Base-by-base conservation (phyloP, 169 alveolate genomes). In the Eimeria mitis region DNA sequence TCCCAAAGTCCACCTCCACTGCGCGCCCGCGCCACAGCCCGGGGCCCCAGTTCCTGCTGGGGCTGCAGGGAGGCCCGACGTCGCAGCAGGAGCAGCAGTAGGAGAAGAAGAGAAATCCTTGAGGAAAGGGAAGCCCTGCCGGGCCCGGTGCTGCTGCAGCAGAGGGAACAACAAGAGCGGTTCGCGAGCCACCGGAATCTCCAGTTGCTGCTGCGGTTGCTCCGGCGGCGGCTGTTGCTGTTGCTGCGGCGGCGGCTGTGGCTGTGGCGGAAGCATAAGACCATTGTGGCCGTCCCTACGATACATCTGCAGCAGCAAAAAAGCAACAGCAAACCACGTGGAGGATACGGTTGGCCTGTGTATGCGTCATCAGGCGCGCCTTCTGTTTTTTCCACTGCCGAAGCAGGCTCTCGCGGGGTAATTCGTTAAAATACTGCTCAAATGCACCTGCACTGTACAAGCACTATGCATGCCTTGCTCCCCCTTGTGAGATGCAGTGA, bases 1-100 rank as follows among this genome's bases (percentile, higher is more conserved):
- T 13, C 95, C 95, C 89, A 89, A 56, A 31, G 89, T 52, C 95
- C 95, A 89, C 89, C 70, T 47, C 95, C 95, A 89, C 59, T 83
- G 95, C 13, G 95, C 88, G 16, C 71, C 95, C 16, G 88, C 81
- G 85, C 83, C 47, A n/a, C 85, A 37, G n/a, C 83, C 81, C 34
- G 52, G 16, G 9, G 83, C 8, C 73, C 85, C 87, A 6, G 71
- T 59, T 23, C 73, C 68, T 89, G 85, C 75, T 42, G 92, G 59
- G 47, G 87, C 83, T 8, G 73, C 71, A 14, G 83, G 85, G 34
- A 83, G 61, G 11, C 94, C 81, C 34, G 83, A 34, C 28, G 94
- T n/a, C 31, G 81, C 94, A 23, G 59, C 76, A 84, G 91, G 70
- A 11, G 76, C 76, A 71, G 54, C 52, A 71, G 81, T 31, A 37